Base-by-base conservation (phyloP, 164 flowering plant genomes). In the Taxillus chinensis region DNA sequence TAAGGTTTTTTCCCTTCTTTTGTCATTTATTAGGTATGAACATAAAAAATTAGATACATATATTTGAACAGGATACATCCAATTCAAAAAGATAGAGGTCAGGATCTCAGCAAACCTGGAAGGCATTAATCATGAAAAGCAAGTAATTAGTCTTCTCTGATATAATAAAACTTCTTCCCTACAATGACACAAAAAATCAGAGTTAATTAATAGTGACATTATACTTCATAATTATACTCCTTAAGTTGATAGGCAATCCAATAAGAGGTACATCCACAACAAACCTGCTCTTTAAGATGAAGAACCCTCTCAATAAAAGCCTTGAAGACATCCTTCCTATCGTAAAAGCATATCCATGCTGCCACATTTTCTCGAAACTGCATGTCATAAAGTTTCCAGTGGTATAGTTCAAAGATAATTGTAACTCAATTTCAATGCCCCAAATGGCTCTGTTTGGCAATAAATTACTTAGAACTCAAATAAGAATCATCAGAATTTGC, bases 301-400 rank as follows among this genome's bases (percentile, higher is more conserved):
- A 95, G 77, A 75, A 91, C 96, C 72, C 86, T 79, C 70, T 82
- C 86, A 48, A 93, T 77, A 59, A 95, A 95, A 17, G 78, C 76
- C 68, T 74, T 78, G 61, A 95, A 91, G 60, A 74, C 64, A 66
- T 83, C 96, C 58, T 86, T 89, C 63, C 76, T 75, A 67, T 89
- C 86, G 65, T 86, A 65, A 70, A 95, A 95, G 70, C 95, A 86
- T 53, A 77, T 73, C 99, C 99, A 93, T 15, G 96, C 93, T 0
- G 91, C 91, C 27, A 91, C 92, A 79, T 95, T 95, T 79, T 95
- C 97, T 43, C 99, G 82, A 68, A 95, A 95, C 99, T 90, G 78
- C 78, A 76, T 63, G 45, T 42, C 58, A 57, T 5, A 65, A 65
- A 66, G 7, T 60, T 8, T 49, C 12, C 10, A 27, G 27, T 27